Conservation (phyloP, 2,329 filamentous ascomycete species). For the Fusarium nodosum region DNA sequence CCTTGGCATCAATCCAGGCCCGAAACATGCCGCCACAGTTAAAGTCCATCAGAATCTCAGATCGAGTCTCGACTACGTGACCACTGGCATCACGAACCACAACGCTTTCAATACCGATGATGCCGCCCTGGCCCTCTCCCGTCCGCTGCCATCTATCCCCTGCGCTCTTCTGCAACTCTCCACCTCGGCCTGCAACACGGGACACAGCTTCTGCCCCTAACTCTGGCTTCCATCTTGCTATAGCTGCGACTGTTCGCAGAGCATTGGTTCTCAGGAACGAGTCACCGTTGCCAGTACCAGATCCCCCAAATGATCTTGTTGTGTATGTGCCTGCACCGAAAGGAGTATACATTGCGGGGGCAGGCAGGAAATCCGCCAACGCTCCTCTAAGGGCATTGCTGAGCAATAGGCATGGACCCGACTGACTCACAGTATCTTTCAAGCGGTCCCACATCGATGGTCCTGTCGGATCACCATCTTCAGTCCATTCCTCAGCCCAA, state of each 20-base stretch:
- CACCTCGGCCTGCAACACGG: constrained; percentile 76
- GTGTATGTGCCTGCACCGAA: constrained; percentile 33
- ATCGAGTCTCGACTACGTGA: constrained; percentile 57
- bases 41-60: constrained; percentile 78
- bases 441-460: constrained; percentile 32
- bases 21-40: constrained; percentile 93
- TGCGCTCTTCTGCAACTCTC: constrained; percentile 81
- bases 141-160: constrained; percentile 78
- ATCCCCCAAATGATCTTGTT: constrained; percentile 68
- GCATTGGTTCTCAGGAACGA: constrained; percentile 83
- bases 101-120: constrained; percentile 82
- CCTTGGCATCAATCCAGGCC: constrained; percentile 77
- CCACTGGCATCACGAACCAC: constrained; percentile 62
- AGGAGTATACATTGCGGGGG: constrained; percentile 59
- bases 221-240: constrained; percentile 72
- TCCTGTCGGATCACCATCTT: constrained; percentile 57
- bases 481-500: constrained; percentile 88
- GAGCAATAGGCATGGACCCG: constrained; percentile 40
- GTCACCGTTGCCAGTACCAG: constrained; percentile 90
- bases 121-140: constrained; percentile 85
- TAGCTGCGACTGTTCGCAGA: constrained; percentile 77
- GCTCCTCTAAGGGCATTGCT: constrained; percentile 60
- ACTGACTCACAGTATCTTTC: constrained; percentile 17
- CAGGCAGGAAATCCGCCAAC: constrained; percentile 72
- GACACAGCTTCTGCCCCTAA: constrained; percentile 71